Evolutionary conservation across 2,329 filamentous ascomycete genomes (phyloP).

Genomic region (Coniella lustricola): DNA sequence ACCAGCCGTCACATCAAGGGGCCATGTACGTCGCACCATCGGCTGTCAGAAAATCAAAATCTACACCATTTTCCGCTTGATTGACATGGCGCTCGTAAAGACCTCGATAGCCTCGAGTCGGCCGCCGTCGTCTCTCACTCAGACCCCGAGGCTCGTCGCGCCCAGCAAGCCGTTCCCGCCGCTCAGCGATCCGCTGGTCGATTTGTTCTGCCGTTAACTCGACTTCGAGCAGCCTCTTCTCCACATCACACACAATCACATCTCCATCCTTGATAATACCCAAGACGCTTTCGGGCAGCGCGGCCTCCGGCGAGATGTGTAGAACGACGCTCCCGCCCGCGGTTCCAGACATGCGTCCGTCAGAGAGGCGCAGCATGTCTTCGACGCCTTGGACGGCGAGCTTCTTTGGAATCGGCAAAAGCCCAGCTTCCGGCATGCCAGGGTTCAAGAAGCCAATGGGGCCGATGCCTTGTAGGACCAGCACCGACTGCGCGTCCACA

Average conservation of each 20-base stretch:
- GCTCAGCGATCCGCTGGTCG: constrained; percentile 48
- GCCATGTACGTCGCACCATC: constrained; percentile 21
- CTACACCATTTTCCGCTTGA: constrained; percentile 50
- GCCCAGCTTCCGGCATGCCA: constrained; percentile 81
- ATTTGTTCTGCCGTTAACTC: constrained; percentile 68
- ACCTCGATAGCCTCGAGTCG: constrained; percentile 49
- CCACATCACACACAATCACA: constrained; percentile 69
- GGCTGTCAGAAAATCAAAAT: constrained; percentile 56
- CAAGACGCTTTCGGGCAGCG: constrained; percentile 66
- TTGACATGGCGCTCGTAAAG: constrained; percentile 54
- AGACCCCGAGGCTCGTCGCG: constrained; percentile 21
- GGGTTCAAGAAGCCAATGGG: constrained; percentile 69
- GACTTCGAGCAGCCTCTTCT: constrained; percentile 49
- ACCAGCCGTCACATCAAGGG: background rate
- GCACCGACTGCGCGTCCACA: constrained; percentile 51
- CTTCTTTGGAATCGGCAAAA: constrained; percentile 63
- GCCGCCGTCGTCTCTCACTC: constrained; percentile 18
- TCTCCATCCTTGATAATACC: constrained; percentile 73
- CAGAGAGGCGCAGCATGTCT: constrained; percentile 79
- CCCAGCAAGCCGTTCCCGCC: constrained; percentile 31
- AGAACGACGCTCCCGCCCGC: constrained; percentile 85
- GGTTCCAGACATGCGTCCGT: constrained; percentile 81
- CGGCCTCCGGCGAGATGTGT: constrained; percentile 81
- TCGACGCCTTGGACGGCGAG: constrained; percentile 65
- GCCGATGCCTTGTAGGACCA: constrained; percentile 82